Evolutionary conservation across 306 rosid species (phyloP).

Genomic region (Cucurbita pepo): DNA sequence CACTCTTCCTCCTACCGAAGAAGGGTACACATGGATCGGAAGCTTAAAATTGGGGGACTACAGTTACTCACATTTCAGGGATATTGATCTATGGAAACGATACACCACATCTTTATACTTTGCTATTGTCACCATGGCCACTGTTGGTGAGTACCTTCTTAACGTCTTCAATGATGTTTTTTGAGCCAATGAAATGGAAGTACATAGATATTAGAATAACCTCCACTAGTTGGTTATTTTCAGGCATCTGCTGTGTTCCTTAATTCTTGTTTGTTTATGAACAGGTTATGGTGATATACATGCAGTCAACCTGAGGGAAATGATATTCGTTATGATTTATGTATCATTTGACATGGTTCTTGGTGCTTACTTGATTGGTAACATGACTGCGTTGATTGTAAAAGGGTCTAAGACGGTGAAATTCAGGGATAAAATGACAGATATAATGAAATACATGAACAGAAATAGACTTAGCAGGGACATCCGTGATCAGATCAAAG

Average conservation of each 20-base stretch:
- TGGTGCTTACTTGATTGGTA: conserved; percentile 96
- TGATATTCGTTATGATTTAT: conserved; percentile 87
- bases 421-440: conserved; percentile 88
- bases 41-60: conserved; percentile 68
- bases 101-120: conserved; percentile 78
- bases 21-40: conserved; percentile 96
- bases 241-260: not conserved
- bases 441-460: conserved; percentile 75
- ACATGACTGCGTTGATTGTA: conserved; percentile 98
- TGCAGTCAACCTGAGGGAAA: conserved; percentile 90
- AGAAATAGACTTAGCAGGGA: conserved; percentile 76
- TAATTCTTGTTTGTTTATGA: not conserved
- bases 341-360: conserved; percentile 92
- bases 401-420: conserved; percentile 94
- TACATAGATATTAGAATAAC: not conserved
- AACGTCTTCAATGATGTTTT: not conserved
- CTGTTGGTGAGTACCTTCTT: conserved; percentile 51
- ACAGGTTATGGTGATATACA: conserved; percentile 98
- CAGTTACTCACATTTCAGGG: conserved; percentile 70
- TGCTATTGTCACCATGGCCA: conserved; percentile 93
- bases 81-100: conserved; percentile 79
- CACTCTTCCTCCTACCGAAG: conserved; percentile 64
- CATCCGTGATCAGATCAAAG: conserved; percentile 79
- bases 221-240: not conserved
- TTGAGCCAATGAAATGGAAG: not conserved